phyloP scores from a whole-genome alignment of 2,329 filamentous ascomycete genomes.

The Paecilomyces formosus region DNA sequence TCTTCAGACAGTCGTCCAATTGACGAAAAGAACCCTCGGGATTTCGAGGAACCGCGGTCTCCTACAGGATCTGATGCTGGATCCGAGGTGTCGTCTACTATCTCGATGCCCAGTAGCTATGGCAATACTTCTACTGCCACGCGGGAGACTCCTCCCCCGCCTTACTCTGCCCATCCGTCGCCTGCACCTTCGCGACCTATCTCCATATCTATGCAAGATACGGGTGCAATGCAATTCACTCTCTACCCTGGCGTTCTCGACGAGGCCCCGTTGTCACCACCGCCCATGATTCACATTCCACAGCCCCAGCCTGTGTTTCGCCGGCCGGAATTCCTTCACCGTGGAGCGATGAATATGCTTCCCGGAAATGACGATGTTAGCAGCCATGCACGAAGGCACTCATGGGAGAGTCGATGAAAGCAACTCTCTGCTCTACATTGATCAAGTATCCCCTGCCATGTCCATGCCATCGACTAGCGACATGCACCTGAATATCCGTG shows the following conservation, averaged over 20 bases:
- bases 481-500: neutral
- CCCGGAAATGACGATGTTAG: neutral
- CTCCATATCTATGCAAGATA: constrained; percentile 19
- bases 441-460: neutral
- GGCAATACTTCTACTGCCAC: constrained; percentile 39
- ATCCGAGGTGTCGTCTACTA: constrained; percentile 32
- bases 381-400: constrained; percentile 13
- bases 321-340: constrained; percentile 9
- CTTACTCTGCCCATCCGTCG: constrained; percentile 29
- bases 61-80: constrained; percentile 18
- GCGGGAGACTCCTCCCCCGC: constrained; percentile 34
- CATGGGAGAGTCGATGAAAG: constrained; percentile 20
- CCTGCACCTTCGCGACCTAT: constrained; percentile 23
- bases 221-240: constrained; percentile 4
- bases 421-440: neutral
- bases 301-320: constrained; percentile 18
- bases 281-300: constrained; percentile 20
- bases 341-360: constrained; percentile 10
- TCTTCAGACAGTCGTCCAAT: constrained; percentile 13
- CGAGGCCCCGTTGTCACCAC: constrained; percentile 11
- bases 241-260: constrained; percentile 3
- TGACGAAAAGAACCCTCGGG: constrained; percentile 25
- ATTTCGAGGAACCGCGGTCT: constrained; percentile 12
- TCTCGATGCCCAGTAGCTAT: constrained; percentile 37
- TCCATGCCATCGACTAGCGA: neutral